Conservation (phyloP, 768 basidiomycete genomes). For the Panaeolus papilionaceus region DNA sequence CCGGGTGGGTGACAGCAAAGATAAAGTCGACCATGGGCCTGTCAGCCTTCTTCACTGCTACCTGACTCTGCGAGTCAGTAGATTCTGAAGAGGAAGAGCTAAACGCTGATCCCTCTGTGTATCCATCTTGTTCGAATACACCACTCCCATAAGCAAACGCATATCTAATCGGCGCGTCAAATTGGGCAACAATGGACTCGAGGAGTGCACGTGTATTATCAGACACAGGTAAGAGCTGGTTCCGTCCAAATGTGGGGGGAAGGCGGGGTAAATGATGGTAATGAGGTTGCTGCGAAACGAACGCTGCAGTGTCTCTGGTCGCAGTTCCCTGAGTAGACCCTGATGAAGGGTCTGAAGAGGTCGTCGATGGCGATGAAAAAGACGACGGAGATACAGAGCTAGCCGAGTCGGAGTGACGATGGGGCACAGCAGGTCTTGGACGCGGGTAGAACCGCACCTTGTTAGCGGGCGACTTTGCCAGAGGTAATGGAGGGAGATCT, state of each 20-base stretch:
- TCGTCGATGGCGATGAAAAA: background rate
- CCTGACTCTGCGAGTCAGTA: slow-evolving; percentile 16
- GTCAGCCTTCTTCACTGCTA: slow-evolving; percentile 36
- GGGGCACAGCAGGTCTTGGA: slow-evolving; percentile 51
- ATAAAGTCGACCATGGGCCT: slow-evolving; percentile 95
- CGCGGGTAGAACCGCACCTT: slow-evolving; percentile 51
- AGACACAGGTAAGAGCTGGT: slow-evolving; percentile 82
- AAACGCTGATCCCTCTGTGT: slow-evolving; percentile 37
- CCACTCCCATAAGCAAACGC: slow-evolving; percentile 98
- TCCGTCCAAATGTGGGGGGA: slow-evolving; percentile 77
- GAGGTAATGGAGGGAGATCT: slow-evolving; percentile 17
- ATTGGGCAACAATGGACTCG: slow-evolving; percentile 78
- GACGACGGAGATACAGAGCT: slow-evolving; percentile 13
- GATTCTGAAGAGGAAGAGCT: slow-evolving; percentile 14
- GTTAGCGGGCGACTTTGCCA: slow-evolving; percentile 27
- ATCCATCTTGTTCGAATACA: slow-evolving; percentile 92
- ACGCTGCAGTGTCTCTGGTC: background rate
- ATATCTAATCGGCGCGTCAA: slow-evolving; percentile 93
- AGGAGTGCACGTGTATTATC: slow-evolving; percentile 82
- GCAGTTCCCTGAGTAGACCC: background rate
- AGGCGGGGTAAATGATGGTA: slow-evolving; percentile 54
- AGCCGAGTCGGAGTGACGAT: slow-evolving; percentile 25
- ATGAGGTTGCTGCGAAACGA: slow-evolving; percentile 17
- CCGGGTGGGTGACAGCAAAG: slow-evolving; percentile 92
- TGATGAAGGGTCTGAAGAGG: slow-evolving; percentile 5